These are phyloP conservation scores for Begonia peltatifolia DNA, from an alignment of 306 rosid species.

Conservation along the genomic window DNA sequence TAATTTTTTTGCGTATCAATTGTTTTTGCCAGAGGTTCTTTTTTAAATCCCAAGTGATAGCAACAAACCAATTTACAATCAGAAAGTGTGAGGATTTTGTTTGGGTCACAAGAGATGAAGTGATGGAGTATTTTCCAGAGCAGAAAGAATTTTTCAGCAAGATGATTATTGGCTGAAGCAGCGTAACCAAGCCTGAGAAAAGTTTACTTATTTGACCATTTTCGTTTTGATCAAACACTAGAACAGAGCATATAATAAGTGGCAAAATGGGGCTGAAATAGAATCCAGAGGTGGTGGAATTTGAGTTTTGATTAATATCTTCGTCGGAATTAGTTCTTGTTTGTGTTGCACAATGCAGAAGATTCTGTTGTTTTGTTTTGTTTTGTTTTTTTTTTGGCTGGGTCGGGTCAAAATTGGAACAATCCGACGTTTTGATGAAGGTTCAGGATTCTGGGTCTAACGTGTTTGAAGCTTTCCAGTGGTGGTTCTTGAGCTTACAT, in stretches of 20 bases:
- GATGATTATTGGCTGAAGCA: slow-evolving; percentile 69
- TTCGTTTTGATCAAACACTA: background rate
- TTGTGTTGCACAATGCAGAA: too few relatives aligned
- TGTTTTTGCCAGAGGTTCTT: slow-evolving; percentile 48
- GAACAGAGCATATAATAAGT: background rate
- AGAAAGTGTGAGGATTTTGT: slow-evolving; percentile 56
- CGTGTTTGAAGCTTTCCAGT: too few relatives aligned
- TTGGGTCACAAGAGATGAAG: slow-evolving; percentile 91
- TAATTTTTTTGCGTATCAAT: background rate
- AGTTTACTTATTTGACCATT: background rate
- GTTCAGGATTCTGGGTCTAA: too few relatives aligned
- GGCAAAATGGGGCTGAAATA: background rate
- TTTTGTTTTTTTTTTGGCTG: too few relatives aligned
- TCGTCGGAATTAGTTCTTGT: background rate
- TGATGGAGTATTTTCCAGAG: slow-evolving; percentile 70
- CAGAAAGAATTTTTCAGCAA: slow-evolving; percentile 57
- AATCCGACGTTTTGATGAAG: too few relatives aligned
- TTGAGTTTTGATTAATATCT: too few relatives aligned
- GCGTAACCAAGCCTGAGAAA: background rate
- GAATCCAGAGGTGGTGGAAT: too few relatives aligned
- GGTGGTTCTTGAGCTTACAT: too few relatives aligned
- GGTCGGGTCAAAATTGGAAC: too few relatives aligned
- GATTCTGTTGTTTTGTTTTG: too few relatives aligned
- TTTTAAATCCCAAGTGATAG: slow-evolving; percentile 85
- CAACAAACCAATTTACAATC: slow-evolving; percentile 41